phyloP scores from a whole-genome alignment of 768 basidiomycete species.

The Kwoniella botswanensis region DNA sequence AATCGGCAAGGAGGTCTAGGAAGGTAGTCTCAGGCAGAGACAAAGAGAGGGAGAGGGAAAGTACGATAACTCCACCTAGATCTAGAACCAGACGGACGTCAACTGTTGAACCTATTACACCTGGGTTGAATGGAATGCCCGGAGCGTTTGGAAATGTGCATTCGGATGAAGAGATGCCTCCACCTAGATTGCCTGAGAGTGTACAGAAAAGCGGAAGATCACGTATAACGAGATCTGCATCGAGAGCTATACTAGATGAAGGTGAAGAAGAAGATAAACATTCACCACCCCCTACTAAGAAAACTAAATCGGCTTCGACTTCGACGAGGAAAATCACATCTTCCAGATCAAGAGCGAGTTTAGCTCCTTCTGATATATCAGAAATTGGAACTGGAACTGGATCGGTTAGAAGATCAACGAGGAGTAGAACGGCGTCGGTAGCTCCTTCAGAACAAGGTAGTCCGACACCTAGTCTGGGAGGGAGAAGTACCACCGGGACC shows the following conservation, averaged over 20 bases:
- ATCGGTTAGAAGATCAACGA: slow-evolving; percentile 25
- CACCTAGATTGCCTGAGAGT: background rate
- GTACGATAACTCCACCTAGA: slow-evolving; percentile 8
- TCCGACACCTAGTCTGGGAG: slow-evolving; percentile 39
- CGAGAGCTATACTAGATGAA: slow-evolving; percentile 34
- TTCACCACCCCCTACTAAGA: slow-evolving; percentile 17
- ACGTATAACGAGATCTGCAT: slow-evolving; percentile 40
- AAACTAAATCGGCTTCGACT: slow-evolving; percentile 5
- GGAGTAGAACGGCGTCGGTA: slow-evolving; percentile 16
- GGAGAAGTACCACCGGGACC: background rate
- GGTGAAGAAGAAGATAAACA: slow-evolving; percentile 27
- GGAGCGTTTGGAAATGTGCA: slow-evolving; percentile 17
- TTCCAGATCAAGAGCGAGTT: slow-evolving; percentile 18
- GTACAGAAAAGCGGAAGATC: slow-evolving; percentile 16
- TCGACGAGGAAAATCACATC: slow-evolving; percentile 11
- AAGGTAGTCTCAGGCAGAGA: slow-evolving; percentile 4
- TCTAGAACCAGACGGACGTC: background rate
- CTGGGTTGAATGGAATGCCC: slow-evolving; percentile 24
- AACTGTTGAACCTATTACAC: background rate
- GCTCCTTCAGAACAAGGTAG: slow-evolving; percentile 30
- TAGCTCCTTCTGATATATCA: slow-evolving; percentile 20
- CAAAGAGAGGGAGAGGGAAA: background rate
- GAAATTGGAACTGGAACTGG: slow-evolving; percentile 6
- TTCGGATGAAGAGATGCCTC: slow-evolving; percentile 21
- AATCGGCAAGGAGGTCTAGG: slow-evolving; percentile 12